Percentiles rank a stretch among this genome's conserved stretches.
Evolutionary conservation across 345 rosid species (phyloP).

Genomic region (Hibiscus mutabilis): DNA sequence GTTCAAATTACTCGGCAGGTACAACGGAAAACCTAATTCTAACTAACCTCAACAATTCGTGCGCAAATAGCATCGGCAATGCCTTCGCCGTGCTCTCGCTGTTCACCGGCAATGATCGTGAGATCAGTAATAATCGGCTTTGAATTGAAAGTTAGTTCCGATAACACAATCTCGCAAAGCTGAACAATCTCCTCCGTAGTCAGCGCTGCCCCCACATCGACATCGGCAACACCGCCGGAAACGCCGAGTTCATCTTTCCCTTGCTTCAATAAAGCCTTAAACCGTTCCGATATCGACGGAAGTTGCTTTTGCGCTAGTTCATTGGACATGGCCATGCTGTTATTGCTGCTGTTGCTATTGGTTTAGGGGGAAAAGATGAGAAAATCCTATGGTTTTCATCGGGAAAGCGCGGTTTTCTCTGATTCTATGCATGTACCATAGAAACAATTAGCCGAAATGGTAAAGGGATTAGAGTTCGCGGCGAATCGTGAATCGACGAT

Average conservation of each 20-base stretch:
- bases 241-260: slow-evolving; percentile 45
- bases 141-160: slow-evolving; percentile 81
- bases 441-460: neutral
- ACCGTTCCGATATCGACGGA: slow-evolving; percentile 52
- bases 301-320: slow-evolving; percentile 57
- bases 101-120: slow-evolving; percentile 93
- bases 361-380: neutral
- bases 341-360: slow-evolving; percentile 9
- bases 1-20: neutral
- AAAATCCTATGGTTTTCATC: slow-evolving; percentile 33
- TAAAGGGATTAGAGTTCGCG: neutral
- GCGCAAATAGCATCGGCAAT: slow-evolving; percentile 84
- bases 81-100: slow-evolving; percentile 67
- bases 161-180: slow-evolving; percentile 56
- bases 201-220: slow-evolving; percentile 21
- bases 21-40: neutral
- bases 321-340: slow-evolving; percentile 40
- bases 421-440: slow-evolving; percentile 22
- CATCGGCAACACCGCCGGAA: slow-evolving; percentile 13
- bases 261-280: slow-evolving; percentile 57
- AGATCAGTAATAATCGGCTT: slow-evolving; percentile 99
- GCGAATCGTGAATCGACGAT: slow-evolving; percentile 8
- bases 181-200: slow-evolving; percentile 57
- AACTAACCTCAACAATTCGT: slow-evolving; percentile 77
- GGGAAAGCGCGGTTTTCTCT: slow-evolving; percentile 17